Conservation (phyloP, 441 rosid genomes). For the Oxalis stricta region DNA sequence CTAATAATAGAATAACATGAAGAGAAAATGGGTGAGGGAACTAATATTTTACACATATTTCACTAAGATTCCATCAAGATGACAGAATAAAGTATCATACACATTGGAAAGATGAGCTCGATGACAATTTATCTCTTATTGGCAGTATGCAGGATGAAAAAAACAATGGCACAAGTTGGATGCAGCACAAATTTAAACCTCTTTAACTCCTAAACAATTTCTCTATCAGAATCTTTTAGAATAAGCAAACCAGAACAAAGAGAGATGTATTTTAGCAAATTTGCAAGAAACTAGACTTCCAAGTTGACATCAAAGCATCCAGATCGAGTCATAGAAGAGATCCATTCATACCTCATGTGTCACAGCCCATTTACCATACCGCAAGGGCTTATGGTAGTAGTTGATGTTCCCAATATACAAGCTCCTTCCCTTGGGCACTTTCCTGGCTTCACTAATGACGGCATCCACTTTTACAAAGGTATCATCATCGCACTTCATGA, state of each 20-base stretch:
- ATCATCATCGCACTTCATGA: constrained; percentile 88
- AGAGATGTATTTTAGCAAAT: too few species aligned
- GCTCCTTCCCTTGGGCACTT: constrained; percentile 46
- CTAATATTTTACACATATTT: neutral
- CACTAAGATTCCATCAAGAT: neutral
- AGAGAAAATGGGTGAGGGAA: neutral
- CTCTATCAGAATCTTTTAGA: too few species aligned
- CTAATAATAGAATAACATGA: constrained; percentile 20
- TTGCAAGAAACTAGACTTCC: too few species aligned
- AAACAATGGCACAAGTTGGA: neutral
- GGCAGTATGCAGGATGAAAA: too few species aligned
- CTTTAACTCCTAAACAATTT: too few species aligned
- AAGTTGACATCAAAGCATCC: too few species aligned
- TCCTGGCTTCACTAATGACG: constrained; percentile 43
- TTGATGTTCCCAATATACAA: constrained; percentile 75
- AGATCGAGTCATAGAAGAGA: too few species aligned
- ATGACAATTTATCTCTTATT: too few species aligned
- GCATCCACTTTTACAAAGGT: constrained; percentile 71
- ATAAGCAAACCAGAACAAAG: too few species aligned
- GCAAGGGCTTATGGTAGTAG: constrained; percentile 70
- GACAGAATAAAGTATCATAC: neutral
- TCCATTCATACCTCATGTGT: constrained; percentile 51
- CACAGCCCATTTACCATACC: constrained; percentile 89
- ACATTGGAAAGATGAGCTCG: too few species aligned
- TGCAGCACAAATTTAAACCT: neutral